Conservation (phyloP, 345 rosid genomes). For the Syzygium aqueum region DNA sequence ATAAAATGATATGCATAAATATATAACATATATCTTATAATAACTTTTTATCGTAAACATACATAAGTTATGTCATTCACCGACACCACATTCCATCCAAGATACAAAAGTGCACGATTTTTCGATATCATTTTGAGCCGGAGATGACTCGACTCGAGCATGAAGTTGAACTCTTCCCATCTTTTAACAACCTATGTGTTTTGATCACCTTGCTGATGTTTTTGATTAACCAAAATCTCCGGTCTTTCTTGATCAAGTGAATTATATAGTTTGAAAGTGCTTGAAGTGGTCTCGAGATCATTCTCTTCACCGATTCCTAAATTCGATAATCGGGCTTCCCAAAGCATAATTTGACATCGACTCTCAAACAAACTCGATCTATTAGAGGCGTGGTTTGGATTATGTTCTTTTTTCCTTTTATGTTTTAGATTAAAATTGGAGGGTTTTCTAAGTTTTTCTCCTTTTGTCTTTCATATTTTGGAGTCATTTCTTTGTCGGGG, state of each 20-base stretch:
- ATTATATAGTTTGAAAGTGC: neutral
- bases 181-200: neutral
- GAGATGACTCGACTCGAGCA: rapidly evolving
- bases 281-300: neutral
- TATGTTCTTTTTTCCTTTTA: neutral
- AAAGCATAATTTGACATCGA: neutral
- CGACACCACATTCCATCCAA: rapidly evolving
- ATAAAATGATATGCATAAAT: neutral
- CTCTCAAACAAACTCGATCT: rapidly evolving
- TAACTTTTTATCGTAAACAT: rapidly evolving
- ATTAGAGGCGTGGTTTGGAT: neutral
- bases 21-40: neutral
- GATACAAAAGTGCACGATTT: neutral
- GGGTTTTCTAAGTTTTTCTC: neutral
- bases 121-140: neutral
- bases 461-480: neutral
- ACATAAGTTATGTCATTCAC: neutral
- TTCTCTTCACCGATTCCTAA: neutral
- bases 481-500: neutral
- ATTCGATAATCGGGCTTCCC: neutral
- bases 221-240: neutral
- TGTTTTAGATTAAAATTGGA: neutral
- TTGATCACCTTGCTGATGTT: neutral
- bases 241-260: neutral
- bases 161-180: rapidly evolving